Conservation (phyloP, 1,139 yeast species). For the Debaryomyces sp. region DNA sequence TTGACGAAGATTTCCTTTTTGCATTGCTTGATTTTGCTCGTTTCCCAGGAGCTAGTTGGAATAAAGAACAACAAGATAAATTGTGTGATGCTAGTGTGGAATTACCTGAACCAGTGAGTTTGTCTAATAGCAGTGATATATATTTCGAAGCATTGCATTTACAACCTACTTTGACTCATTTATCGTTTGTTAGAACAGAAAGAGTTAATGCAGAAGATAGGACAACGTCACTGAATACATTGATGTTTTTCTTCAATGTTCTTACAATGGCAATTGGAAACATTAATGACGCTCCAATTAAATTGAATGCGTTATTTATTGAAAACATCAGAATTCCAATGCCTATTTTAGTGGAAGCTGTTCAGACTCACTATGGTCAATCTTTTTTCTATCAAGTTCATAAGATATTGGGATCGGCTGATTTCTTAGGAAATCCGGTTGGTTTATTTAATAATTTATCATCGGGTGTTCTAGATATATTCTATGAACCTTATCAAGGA, state of each 20-base stretch:
- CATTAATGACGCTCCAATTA: conserved; percentile 94
- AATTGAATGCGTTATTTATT: conserved; percentile 80
- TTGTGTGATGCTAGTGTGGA: conserved; percentile 65
- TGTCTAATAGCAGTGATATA: conserved; percentile 67
- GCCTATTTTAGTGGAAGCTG: conserved; percentile 69
- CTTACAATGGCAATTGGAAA: conserved; percentile 97
- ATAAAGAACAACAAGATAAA: conserved; percentile 46
- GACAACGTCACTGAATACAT: conserved; percentile 60
- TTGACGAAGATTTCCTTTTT: conserved; percentile 91
- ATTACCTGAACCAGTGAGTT: conserved; percentile 70
- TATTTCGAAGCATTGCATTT: conserved; percentile 92
- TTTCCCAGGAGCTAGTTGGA: conserved; percentile 74
- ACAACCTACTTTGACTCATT: conserved; percentile 86
- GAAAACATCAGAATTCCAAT: conserved; percentile 89
- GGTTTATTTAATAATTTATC: conserved; percentile 91
- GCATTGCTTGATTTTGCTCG: conserved; percentile 80
- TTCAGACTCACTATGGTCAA: conserved; percentile 87
- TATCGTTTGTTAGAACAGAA: conserved; percentile 93
- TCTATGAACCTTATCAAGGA: conserved; percentile 97
- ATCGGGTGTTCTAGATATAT: conserved; percentile 94
- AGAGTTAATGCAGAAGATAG: conserved; percentile 62
- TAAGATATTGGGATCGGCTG: conserved; percentile 94
- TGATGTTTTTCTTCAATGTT: conserved; percentile 78
- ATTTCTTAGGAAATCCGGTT: conserved; percentile 94
- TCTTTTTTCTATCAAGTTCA: conserved; percentile 91